Conservation (phyloP, 2,329 filamentous ascomycete genomes). For the Plenodomus lindquistii region DNA sequence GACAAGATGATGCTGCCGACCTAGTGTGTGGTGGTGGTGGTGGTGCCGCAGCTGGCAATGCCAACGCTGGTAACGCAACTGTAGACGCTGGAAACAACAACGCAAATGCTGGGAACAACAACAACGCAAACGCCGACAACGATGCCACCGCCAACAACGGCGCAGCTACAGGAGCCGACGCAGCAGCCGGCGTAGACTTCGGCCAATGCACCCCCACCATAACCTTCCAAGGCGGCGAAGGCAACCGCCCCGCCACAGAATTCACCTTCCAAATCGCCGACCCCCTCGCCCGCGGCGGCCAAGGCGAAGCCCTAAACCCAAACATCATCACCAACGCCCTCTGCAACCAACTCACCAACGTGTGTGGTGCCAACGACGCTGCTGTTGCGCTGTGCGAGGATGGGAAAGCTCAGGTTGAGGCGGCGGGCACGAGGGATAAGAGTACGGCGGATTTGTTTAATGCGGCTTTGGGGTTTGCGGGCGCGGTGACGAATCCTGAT, state of each 20-base stretch:
- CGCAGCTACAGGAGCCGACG: constrained; percentile 14
- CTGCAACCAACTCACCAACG: constrained; percentile 69
- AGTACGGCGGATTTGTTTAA: constrained; percentile 50
- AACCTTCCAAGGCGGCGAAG: constrained; percentile 60
- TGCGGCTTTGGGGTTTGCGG: constrained; percentile 43
- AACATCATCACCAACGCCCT: constrained; percentile 75
- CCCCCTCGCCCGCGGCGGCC: constrained; percentile 61
- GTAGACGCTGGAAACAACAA: constrained; percentile 10
- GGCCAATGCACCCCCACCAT: constrained; percentile 55
- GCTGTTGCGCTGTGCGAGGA: constrained; percentile 58
- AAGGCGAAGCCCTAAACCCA: constrained; percentile 71
- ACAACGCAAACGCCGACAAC: constrained; percentile 7
- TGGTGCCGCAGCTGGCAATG: constrained; percentile 15
- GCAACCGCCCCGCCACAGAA: constrained; percentile 58
- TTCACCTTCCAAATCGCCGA: constrained; percentile 72
- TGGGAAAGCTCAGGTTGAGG: constrained; percentile 58
- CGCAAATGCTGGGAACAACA: constrained; percentile 12
- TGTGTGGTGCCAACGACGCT: constrained; percentile 65
- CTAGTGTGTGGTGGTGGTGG: too few species aligned
- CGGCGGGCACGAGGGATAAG: constrained; percentile 47
- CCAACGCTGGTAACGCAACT: constrained; percentile 4
- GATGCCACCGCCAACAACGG: constrained; percentile 9
- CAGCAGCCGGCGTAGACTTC: constrained; percentile 38
- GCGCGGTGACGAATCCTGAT: constrained; percentile 37
- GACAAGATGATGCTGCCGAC: constrained; percentile 12